Evolutionary conservation across 2,329 filamentous ascomycete species (phyloP).

Genomic region (Trichoderma asperellum): DNA sequence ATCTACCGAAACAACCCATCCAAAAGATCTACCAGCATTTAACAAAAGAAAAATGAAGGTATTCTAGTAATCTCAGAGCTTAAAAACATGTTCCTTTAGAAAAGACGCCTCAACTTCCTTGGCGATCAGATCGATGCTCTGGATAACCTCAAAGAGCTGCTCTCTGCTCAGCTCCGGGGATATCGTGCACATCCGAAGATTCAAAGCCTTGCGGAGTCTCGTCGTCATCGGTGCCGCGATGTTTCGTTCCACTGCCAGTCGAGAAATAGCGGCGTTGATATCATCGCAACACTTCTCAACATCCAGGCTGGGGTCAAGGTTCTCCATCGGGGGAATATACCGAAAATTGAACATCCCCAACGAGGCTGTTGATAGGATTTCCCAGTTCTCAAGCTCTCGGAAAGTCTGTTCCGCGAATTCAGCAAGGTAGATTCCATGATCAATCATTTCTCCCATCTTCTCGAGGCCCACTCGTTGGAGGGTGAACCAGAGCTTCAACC

Average conservation of each 20-base stretch:
- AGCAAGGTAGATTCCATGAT: constrained; percentile 34
- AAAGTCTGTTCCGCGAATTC: constrained; percentile 34
- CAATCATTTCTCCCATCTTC: constrained; percentile 33
- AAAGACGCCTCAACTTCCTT: background rate
- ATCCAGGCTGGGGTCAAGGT: constrained; percentile 9
- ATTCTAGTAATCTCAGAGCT: background rate
- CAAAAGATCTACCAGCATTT: background rate
- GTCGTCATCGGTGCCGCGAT: constrained; percentile 30
- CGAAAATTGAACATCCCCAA: constrained; percentile 35
- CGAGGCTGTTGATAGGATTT: constrained; percentile 34
- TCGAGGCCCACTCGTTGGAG: constrained; percentile 34
- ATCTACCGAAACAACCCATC: background rate
- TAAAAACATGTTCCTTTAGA: background rate
- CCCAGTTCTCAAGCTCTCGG: constrained; percentile 31
- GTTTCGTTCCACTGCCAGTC: constrained; percentile 24
- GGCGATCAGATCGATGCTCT: constrained; percentile 8
- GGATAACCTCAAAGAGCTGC: constrained; percentile 31
- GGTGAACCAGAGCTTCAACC: constrained; percentile 38
- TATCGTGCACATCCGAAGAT: constrained; percentile 30
- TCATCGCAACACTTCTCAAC: constrained; percentile 9
- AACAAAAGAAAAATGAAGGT: background rate
- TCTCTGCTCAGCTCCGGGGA: constrained; percentile 35
- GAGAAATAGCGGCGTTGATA: constrained; percentile 26
- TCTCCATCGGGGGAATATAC: constrained; percentile 8
- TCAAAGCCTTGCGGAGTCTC: constrained; percentile 25